Evolutionary conservation across 768 basidiomycete genomes (phyloP).

Genomic region (Leccinum uliginosum): DNA sequence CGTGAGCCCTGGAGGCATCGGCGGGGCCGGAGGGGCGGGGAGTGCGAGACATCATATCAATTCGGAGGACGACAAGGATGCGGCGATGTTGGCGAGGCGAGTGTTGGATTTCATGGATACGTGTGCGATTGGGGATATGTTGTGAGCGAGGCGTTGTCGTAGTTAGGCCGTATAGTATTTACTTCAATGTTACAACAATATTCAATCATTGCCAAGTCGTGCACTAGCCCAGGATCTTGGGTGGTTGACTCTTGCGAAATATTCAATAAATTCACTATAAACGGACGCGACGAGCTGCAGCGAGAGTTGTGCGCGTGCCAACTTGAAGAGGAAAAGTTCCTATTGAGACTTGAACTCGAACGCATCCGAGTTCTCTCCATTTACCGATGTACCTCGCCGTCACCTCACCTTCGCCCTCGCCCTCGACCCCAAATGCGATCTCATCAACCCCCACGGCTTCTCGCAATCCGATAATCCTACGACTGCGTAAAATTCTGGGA

Average conservation of each 20-base stretch:
- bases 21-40: neutral
- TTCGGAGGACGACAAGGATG: slow-evolving; percentile 58
- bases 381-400: neutral
- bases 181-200: too few relatives aligned
- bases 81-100: slow-evolving; percentile 49
- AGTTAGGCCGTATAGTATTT: too few relatives aligned
- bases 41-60: slow-evolving; percentile 31
- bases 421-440: neutral
- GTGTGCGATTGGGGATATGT: slow-evolving; percentile 21
- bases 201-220: too few relatives aligned
- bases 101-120: slow-evolving; percentile 50
- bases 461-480: slow-evolving; percentile 75
- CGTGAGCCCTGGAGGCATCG: neutral
- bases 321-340: too few relatives aligned
- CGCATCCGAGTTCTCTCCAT: too few relatives aligned
- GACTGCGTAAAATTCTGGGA: slow-evolving; percentile 88
- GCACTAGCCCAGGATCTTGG: too few relatives aligned
- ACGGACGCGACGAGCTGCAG: too few relatives aligned
- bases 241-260: too few relatives aligned
- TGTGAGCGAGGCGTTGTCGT: slow-evolving; percentile 6
- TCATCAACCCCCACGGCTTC: neutral
- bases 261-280: too few relatives aligned
- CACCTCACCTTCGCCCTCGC: neutral
- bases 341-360: too few relatives aligned
- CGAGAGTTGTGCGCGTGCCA: too few relatives aligned